Evolutionary conservation across 2,329 filamentous ascomycete species (phyloP), one percentile per base, ranked within the genome.

Genomic region (Fonsecaea multimorphosa): DNA sequence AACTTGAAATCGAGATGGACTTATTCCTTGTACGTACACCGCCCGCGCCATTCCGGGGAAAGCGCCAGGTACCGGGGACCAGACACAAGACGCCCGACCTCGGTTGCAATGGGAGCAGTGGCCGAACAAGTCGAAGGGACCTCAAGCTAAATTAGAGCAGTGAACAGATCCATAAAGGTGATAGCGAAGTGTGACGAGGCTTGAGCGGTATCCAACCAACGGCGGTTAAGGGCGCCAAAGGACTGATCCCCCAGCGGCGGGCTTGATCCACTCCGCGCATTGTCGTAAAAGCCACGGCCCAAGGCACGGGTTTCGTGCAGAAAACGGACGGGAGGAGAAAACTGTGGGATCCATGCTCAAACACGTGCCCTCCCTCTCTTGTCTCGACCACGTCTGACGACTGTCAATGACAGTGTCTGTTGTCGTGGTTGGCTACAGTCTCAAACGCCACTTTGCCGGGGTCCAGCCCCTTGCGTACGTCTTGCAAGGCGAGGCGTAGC

Each of bases 31-130:
- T 49, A 49, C 49, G 44, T 49, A 49, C 44, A 49, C 44, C 22
- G 22, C 3, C 44, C 19, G 24, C 14, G 27, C 51, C 51, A 31
- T 29, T 61, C 59, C 36, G 59, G 59, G 59, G 51, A 61, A 61
- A 40, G 51, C 38, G 12, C 52, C 59, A 61, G 59, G 59, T 31
- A 55, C 59, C n/a, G n/a, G n/a, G n/a, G n/a, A n/a, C n/a, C n/a
- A n/a, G 19, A 36, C 16, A 19, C 11, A 52, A 32, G 8, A 49
- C 44, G 44, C 44, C 19, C 27, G 44, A 24, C 19, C 44, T 27
- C 44, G 19, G 44, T 49, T 49, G 19, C 19, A 27, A 9, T 49
- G 8, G n/a, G 19, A 12, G 22, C 22, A 38, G 46, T n/a, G 16
- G 22, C 44, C 24, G 32, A 40, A 12, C 12, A 32, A 36, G 58